Evolutionary conservation across 2,329 filamentous ascomycete genomes (phyloP).

Genomic region (Ophiostoma quercus): DNA sequence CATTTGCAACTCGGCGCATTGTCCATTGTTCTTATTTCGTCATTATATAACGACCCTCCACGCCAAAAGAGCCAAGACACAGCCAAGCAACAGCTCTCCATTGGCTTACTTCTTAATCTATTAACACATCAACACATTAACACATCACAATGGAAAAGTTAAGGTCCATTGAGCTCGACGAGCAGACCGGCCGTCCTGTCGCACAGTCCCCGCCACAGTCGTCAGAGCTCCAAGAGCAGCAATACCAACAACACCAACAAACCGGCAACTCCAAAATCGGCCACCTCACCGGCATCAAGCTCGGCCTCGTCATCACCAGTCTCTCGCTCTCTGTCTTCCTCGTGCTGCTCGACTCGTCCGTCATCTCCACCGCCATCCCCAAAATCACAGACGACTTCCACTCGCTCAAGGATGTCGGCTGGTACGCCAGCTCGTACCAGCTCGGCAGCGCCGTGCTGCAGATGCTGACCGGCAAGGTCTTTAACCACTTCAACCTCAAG

Average conservation of each 20-base stretch:
- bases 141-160: constrained; percentile 1
- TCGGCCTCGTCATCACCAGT: constrained; percentile 21
- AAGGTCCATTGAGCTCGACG: constrained; percentile 14
- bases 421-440: constrained; percentile 28
- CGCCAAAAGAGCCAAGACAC: not conserved
- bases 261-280: not conserved
- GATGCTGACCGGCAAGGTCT: constrained; percentile 49
- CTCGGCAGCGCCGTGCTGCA: constrained; percentile 40
- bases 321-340: constrained; percentile 27
- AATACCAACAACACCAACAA: not conserved
- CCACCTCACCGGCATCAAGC: constrained; percentile 22
- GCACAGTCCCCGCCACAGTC: not conserved
- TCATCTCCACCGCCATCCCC: constrained; percentile 28
- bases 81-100: not conserved
- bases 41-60: not conserved
- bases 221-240: not conserved
- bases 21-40: not conserved
- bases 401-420: constrained; percentile 26
- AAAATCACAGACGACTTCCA: constrained; percentile 28
- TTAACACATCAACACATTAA: not conserved
- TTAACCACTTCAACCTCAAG: constrained; percentile 41
- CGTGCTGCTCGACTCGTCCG: constrained; percentile 27
- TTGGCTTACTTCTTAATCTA: not conserved
- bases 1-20: not conserved
- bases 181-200: not conserved